Base-by-base conservation (phyloP, 2,329 filamentous ascomycete species). In the Diaporthe capsici region DNA sequence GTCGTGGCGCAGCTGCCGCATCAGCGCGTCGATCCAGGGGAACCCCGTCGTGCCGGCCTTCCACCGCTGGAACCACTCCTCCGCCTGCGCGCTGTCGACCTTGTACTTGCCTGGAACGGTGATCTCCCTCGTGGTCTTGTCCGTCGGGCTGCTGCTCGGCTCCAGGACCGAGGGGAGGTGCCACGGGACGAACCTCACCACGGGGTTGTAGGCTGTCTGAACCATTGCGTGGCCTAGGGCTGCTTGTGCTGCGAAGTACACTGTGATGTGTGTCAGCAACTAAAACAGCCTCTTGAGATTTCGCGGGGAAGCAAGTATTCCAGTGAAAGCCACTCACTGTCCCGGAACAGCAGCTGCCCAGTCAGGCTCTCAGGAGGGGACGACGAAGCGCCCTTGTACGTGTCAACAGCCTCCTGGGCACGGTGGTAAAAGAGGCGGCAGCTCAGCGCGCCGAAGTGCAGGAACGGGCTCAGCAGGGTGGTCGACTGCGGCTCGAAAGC, bases 181-280 rank as follows among this genome's bases (percentile, higher is more conserved):
- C 94, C 94, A 96, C 5, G 93, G 93, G 20, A 96, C 90, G 82
- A 95, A 95, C n/a, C 93, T 89, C 53, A 90, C 93, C 77, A 92
- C 85, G 0, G 88, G 82, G 79, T 96, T 96, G 49, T 90, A 89
- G 67, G 89, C 85, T 0, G 92, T 92, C 79, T 94, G 93, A 1
- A 85, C 87, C 79, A 94, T 95, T 0, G 85, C 80, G 44, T 89
- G 86, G 0, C 94, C 94, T 1, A 95, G 84, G 0, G 90, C 88
- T 0, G 93, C 93, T 81, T 96, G 93, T 0, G 94, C 93, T 20
- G 90, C 93, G 79, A 96, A 95, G 83, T 95, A 96, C 94, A 96
- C 65, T 70, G 3, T 2, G 1, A 17, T 13, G 20, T 25, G 0
- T 55, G 9, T 70, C 1, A 55, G 65, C 22, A 9, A 9, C 7